phyloP scores from a whole-genome alignment of 495 filamentous ascomycete species.

The Aspergillus coremiiformis region DNA sequence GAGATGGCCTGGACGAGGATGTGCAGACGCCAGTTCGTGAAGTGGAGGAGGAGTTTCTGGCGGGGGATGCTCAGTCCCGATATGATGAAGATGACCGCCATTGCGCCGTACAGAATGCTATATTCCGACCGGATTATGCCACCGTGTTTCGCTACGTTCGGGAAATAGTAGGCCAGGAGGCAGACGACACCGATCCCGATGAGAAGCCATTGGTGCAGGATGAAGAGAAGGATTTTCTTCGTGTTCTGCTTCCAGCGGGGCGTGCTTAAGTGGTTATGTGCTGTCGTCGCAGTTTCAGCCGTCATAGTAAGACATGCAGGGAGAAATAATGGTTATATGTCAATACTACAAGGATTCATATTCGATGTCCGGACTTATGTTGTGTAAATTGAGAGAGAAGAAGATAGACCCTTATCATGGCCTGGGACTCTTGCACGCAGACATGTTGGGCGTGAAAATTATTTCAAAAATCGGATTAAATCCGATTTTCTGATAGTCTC shows the following conservation, averaged over 20 bases:
- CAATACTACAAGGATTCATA: not conserved
- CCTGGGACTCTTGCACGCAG: not conserved
- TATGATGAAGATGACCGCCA: constrained; percentile 48
- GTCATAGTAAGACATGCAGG: not conserved
- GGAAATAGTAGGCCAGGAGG: constrained; percentile 46
- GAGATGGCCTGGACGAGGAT: constrained; percentile 43
- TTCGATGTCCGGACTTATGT: no score
- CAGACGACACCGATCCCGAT: constrained; percentile 47
- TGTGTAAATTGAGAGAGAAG: no score
- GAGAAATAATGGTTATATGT: not conserved
- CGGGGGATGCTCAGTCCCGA: constrained; percentile 47
- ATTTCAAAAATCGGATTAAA: not conserved
- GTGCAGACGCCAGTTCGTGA: constrained; percentile 47
- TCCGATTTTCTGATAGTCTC: not conserved
- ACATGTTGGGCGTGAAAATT: not conserved
- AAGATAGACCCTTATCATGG: not conserved
- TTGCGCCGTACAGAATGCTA: constrained; percentile 46
- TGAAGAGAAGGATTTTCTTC: constrained; percentile 23
- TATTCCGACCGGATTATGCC: constrained; percentile 48
- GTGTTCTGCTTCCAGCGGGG: constrained; percentile 8
- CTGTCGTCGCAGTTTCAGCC: not conserved
- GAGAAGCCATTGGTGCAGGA: constrained; percentile 50
- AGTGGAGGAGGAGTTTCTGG: constrained; percentile 42
- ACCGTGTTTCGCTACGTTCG: constrained; percentile 46
- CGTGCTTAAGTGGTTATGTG: not conserved